A percentile compares a stretch with the other conserved stretches of the same genome.
Conservation (phyloP, 495 filamentous ascomycete genomes). For the Xylaria acuta region DNA sequence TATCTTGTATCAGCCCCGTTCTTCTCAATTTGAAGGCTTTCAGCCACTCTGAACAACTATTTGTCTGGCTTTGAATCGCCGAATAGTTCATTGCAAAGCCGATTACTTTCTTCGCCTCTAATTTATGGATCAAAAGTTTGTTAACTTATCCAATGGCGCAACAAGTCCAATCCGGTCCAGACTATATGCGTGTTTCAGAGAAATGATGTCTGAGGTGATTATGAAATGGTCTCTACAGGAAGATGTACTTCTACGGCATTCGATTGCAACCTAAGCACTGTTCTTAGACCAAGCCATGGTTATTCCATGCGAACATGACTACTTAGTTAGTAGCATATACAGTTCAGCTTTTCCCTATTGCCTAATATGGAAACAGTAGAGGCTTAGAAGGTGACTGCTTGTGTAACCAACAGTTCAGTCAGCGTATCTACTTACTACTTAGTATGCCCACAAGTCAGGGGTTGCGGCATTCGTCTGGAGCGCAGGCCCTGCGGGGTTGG, state of each 20-base stretch:
- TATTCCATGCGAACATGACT: neutral
- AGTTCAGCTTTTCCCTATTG: neutral
- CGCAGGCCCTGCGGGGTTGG: neutral
- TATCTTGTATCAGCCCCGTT: neutral
- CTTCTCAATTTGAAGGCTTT: neutral
- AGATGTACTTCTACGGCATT: neutral
- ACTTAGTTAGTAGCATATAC: too few relatives aligned
- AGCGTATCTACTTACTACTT: neutral
- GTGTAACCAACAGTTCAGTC: neutral
- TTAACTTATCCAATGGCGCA: neutral
- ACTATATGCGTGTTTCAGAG: neutral
- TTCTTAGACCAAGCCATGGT: neutral
- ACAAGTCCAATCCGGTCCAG: neutral
- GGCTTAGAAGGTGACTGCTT: neutral
- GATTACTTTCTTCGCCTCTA: neutral
- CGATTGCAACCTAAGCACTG: neutral
- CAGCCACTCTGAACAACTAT: neutral
- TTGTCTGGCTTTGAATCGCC: neutral
- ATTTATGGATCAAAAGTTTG: neutral
- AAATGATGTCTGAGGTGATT: neutral
- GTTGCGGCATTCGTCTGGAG: neutral
- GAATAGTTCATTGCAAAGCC: neutral
- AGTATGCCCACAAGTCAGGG: neutral
- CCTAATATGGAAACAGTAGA: neutral
- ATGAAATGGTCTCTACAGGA: neutral